Evolutionary conservation across 1,284 basidiomycete species (phyloP), one percentile per base, ranked within the genome.

Genomic region (Pseudozyma sp.): DNA sequence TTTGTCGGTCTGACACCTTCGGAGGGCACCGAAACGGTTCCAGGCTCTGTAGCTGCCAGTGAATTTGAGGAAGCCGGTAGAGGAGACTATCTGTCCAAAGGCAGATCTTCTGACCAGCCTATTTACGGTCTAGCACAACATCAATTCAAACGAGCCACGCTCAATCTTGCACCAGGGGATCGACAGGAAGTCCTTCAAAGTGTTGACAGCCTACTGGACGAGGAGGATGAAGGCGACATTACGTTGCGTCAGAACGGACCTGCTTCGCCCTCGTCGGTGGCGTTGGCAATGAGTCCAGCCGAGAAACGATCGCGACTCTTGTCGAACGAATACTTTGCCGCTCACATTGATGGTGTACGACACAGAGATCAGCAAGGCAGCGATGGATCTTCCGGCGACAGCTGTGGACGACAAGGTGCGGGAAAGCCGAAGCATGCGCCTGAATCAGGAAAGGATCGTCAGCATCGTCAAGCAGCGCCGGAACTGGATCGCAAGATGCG

Each of bases 1-100:
- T 54, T 61, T 39, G 43, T 64, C 5, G 33, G 54, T 7, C 45
- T 66, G 35, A 69, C 71, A 4, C 71, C 71, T 0, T 74, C 71
- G 1, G 71, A 74, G 42, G 71, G 71, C 13, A 74, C 66, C 5
- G 71, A 74, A 43, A 74, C 71, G 3, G 63, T 74, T 17, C 71
- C 71, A 8, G 71, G 71, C 17, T 65, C 61, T n/a, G 66, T 74
- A 5, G 59, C 66, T 6, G 62, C 53, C 1, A 68, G 65, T 55
- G 66, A 74, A 17, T 43, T 74, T 19, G 71, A 74, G 19, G 62
- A 70, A 29, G 14, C 24, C 16, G 68, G 64, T n/a, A 33, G 50
- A 5, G 60, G 60, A 8, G 67, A 71, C 47, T 75, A 71, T 31
- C 40, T 75, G 24, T 66, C 66, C 40, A 74, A 74, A 17, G 68